phyloP scores from a whole-genome alignment of 2,329 filamentous ascomycete species.

The Amylocarpus encephaloides region DNA sequence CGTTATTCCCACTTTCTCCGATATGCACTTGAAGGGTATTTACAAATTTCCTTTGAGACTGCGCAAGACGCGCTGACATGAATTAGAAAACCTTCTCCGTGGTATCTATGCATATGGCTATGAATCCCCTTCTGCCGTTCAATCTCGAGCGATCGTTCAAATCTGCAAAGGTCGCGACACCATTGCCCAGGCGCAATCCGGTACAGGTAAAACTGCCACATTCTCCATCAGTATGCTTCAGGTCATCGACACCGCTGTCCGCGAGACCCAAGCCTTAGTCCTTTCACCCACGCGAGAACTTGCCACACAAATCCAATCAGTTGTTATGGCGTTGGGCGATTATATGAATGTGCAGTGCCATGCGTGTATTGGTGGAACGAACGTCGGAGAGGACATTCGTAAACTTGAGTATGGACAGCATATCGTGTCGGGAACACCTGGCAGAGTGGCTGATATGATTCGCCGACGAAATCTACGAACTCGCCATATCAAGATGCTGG shows the following conservation, averaged over 20 bases:
- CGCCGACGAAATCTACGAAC: constrained; percentile 66
- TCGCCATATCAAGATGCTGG: constrained; percentile 71
- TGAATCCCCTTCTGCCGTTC: constrained; percentile 94
- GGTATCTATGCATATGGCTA: constrained; percentile 98
- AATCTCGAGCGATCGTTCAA: constrained; percentile 96
- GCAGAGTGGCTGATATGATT: constrained; percentile 84
- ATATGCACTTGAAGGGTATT: constrained; percentile 80
- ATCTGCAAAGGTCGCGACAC: constrained; percentile 99
- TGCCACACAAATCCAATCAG: constrained; percentile 95
- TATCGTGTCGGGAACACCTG: constrained; percentile 95
- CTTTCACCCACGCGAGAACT: constrained; percentile 94
- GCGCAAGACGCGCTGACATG: constrained; percentile 2
- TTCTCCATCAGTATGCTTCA: constrained; percentile 96
- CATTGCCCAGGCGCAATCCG: constrained; percentile 98
- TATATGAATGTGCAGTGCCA: constrained; percentile 99
- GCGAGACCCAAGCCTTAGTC: constrained; percentile 90
- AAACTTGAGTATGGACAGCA: constrained; percentile 98
- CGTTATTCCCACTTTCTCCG: constrained; percentile 87
- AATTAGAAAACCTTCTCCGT: constrained; percentile 78
- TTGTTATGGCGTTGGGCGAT: constrained; percentile 98
- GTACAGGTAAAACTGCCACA: constrained; percentile 98
- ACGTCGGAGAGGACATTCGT: constrained; percentile 94
- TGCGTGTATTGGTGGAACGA: constrained; percentile 95
- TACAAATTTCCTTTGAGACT: not conserved
- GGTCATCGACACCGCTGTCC: constrained; percentile 87